These are phyloP conservation scores for Purshia tridentata DNA, from an alignment of 306 rosid species.

Conservation along the genomic window DNA sequence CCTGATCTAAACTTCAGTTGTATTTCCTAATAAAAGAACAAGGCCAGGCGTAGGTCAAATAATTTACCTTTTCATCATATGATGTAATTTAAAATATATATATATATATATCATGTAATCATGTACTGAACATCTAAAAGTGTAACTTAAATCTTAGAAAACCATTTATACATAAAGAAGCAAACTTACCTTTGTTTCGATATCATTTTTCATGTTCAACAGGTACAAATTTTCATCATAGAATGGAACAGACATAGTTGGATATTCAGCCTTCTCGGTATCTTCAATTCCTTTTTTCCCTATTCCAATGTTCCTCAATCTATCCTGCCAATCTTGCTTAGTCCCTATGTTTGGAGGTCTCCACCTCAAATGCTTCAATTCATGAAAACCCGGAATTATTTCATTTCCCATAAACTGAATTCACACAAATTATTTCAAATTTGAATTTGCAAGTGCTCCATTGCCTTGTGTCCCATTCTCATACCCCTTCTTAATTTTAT, in stretches of 20 bases:
- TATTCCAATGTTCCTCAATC: conserved; percentile 57
- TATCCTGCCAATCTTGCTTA: conserved; percentile 95
- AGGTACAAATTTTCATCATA: conserved; percentile 83
- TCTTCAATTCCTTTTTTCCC: conserved; percentile 78
- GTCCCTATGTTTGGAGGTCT: conserved; percentile 60
- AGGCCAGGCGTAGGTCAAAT: background rate
- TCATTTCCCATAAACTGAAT: conserved; percentile 2
- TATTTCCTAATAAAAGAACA: background rate
- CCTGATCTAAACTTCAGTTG: background rate
- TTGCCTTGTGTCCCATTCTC: background rate
- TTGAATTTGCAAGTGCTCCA: background rate
- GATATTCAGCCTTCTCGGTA: conserved; percentile 54
- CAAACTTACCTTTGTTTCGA: conserved; percentile 70
- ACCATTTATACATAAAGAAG: background rate
- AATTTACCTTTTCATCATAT: background rate
- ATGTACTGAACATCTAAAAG: background rate
- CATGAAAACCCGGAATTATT: conserved; percentile 44
- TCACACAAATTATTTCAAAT: background rate
- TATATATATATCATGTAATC: conserved; percentile 1
- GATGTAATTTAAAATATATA: no score
- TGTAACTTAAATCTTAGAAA: background rate
- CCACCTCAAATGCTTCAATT: conserved; percentile 66
- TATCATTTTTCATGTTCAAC: conserved; percentile 82
- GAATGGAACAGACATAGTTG: conserved; percentile 67
- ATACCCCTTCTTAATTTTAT: no score